phyloP scores from a whole-genome alignment of 768 basidiomycete species.

The Auricularia cornea region DNA sequence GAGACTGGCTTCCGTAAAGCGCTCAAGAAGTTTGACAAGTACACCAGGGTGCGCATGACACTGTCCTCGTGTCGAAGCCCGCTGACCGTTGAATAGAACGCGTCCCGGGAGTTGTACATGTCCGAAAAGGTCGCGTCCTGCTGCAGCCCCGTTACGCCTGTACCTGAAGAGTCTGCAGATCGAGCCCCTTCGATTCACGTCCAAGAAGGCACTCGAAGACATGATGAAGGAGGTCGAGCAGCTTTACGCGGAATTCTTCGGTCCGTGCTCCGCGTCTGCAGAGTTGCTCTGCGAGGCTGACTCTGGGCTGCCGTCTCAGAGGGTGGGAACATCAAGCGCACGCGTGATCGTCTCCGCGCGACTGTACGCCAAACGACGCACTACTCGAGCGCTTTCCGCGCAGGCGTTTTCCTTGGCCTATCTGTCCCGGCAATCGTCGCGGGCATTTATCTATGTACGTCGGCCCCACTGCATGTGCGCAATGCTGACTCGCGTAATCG shows the following conservation, averaged over 20 bases:
- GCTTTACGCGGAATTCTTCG: slow-evolving; percentile 67
- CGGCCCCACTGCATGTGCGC: too few relatives aligned
- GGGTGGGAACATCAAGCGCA: slow-evolving; percentile 71
- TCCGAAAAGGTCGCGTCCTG: slow-evolving; percentile 51
- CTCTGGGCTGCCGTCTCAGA: slow-evolving; percentile 33
- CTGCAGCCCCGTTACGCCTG: not conserved
- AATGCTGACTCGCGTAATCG: not conserved
- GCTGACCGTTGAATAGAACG: slow-evolving; percentile 36
- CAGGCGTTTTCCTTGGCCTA: slow-evolving; percentile 64
- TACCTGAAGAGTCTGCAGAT: slow-evolving; percentile 34
- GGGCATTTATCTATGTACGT: slow-evolving; percentile 57
- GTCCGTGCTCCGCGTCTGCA: slow-evolving; percentile 33
- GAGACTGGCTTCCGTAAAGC: slow-evolving; percentile 81
- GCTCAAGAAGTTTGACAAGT: slow-evolving; percentile 79
- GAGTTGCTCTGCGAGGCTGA: slow-evolving; percentile 1
- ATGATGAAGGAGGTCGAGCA: slow-evolving; percentile 74
- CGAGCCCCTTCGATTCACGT: slow-evolving; percentile 58
- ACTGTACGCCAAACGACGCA: slow-evolving; percentile 44
- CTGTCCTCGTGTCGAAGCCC: not conserved
- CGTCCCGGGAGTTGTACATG: slow-evolving; percentile 71
- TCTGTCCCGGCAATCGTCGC: slow-evolving; percentile 58
- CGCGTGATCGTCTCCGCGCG: slow-evolving; percentile 56
- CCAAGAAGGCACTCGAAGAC: slow-evolving; percentile 46
- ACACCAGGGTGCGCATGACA: slow-evolving; percentile 44
- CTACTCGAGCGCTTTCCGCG: slow-evolving; percentile 64